phyloP scores from a whole-genome alignment of 116 monocot genomes.

The Posidonia oceanica region DNA sequence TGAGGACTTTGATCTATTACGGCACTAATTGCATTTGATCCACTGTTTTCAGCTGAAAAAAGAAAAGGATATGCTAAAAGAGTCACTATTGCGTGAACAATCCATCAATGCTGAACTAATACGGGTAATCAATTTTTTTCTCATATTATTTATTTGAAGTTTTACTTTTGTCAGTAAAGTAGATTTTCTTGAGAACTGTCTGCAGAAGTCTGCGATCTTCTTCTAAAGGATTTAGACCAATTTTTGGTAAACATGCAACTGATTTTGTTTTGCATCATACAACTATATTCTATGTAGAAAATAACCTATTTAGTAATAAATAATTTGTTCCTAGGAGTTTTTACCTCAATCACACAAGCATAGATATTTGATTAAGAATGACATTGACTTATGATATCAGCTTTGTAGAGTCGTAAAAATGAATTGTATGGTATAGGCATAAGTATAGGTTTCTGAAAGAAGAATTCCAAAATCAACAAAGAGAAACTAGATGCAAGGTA shows the following conservation, averaged over 20 bases:
- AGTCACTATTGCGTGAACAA: slow-evolving; percentile 5
- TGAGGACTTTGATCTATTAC: not conserved
- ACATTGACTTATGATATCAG: too few relatives aligned
- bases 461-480: not conserved
- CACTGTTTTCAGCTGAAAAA: not conserved
- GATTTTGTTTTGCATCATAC: too few relatives aligned
- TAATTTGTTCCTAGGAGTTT: too few relatives aligned
- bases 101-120: slow-evolving; percentile 7
- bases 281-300: too few relatives aligned
- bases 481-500: not conserved
- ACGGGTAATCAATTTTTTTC: not conserved
- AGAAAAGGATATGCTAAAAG: slow-evolving; percentile 2
- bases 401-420: too few relatives aligned
- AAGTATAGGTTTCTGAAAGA: not conserved
- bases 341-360: too few relatives aligned
- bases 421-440: not conserved
- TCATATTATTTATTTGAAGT: not conserved
- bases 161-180: not conserved
- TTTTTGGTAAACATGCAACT: too few relatives aligned
- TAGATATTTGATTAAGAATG: too few relatives aligned
- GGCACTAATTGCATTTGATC: not conserved
- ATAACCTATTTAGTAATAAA: too few relatives aligned
- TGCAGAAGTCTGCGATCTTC: not conserved
- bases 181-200: not conserved
- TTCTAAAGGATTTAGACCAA: too few relatives aligned